These are phyloP conservation scores for Colletotrichum scovillei DNA, from an alignment of 2,329 filamentous ascomycete species.

Conservation along the genomic window DNA sequence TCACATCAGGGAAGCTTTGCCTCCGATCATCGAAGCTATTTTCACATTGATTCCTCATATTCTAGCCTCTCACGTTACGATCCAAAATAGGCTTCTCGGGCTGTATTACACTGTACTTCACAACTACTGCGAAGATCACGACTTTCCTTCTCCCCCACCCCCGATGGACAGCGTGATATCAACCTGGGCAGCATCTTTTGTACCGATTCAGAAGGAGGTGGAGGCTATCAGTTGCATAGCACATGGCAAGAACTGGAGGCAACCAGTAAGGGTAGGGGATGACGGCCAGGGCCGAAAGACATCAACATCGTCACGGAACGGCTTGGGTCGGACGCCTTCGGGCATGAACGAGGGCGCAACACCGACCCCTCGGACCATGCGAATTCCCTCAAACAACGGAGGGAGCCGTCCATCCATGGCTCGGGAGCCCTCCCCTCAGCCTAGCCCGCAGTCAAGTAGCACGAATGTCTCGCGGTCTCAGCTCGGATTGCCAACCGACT, in stretches of 20 bases:
- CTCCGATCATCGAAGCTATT: conserved; percentile 75
- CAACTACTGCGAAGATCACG: conserved; percentile 75
- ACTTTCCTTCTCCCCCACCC: conserved; percentile 78
- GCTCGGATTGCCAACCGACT: conserved; percentile 55
- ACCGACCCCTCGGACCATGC: conserved; percentile 46
- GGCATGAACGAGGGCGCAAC: conserved; percentile 47
- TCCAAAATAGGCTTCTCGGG: conserved; percentile 82
- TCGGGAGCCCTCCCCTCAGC: conserved; percentile 40
- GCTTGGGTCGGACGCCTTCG: conserved; percentile 52
- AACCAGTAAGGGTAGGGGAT: conserved; percentile 49
- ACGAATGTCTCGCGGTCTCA: conserved; percentile 40
- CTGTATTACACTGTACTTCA: conserved; percentile 83
- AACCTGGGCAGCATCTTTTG: conserved; percentile 72
- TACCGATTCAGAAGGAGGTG: conserved; percentile 71
- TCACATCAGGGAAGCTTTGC: conserved; percentile 77
- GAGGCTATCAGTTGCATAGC: conserved; percentile 74
- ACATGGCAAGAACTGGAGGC: conserved; percentile 73
- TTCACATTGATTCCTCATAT: conserved; percentile 81
- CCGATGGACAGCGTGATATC: conserved; percentile 78
- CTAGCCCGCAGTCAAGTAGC: conserved; percentile 44
- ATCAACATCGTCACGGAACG: conserved; percentile 44
- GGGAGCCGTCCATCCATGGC: conserved; percentile 35
- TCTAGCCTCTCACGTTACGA: conserved; percentile 75
- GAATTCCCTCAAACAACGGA: conserved; percentile 49
- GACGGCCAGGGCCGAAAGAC: conserved; percentile 43